These are phyloP conservation scores for Suillus weaverae DNA, from an alignment of 768 basidiomycete genomes.

Conservation along the genomic window DNA sequence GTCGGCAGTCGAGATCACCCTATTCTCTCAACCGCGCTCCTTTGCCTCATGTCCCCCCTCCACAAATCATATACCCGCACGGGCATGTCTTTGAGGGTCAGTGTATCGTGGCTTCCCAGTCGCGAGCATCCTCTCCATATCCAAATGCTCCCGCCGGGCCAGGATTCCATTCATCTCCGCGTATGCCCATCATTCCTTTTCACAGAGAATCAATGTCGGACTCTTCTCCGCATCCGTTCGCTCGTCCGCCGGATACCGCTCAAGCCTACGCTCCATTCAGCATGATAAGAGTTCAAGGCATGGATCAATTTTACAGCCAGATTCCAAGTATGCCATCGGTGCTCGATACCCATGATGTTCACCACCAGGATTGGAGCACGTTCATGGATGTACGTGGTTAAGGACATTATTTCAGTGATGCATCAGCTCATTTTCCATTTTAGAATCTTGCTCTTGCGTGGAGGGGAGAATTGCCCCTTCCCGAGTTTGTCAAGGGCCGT, in stretches of 20 bases:
- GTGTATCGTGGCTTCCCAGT: constrained; percentile 34
- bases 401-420: background rate
- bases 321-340: constrained; percentile 73
- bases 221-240: constrained; percentile 69
- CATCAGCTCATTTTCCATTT: background rate
- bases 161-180: constrained; percentile 24
- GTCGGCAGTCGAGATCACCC: background rate
- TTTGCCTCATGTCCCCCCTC: constrained; percentile 23
- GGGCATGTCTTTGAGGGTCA: constrained; percentile 60
- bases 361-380: constrained; percentile 75
- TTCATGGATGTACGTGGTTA: constrained; percentile 62
- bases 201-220: constrained; percentile 41
- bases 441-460: constrained; percentile 76
- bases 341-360: constrained; percentile 74
- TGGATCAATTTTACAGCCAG: constrained; percentile 69
- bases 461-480: constrained; percentile 70
- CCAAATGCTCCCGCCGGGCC: constrained; percentile 42
- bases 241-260: constrained; percentile 64
- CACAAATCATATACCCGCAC: constrained; percentile 45
- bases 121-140: constrained; percentile 53
- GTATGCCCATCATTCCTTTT: constrained; percentile 20
- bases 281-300: constrained; percentile 66
- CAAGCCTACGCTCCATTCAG: constrained; percentile 70
- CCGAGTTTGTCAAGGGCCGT: constrained; percentile 43
- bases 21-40: constrained; percentile 10